Conservation (phyloP, 768 basidiomycete species). For the Boletus rubropictus region DNA sequence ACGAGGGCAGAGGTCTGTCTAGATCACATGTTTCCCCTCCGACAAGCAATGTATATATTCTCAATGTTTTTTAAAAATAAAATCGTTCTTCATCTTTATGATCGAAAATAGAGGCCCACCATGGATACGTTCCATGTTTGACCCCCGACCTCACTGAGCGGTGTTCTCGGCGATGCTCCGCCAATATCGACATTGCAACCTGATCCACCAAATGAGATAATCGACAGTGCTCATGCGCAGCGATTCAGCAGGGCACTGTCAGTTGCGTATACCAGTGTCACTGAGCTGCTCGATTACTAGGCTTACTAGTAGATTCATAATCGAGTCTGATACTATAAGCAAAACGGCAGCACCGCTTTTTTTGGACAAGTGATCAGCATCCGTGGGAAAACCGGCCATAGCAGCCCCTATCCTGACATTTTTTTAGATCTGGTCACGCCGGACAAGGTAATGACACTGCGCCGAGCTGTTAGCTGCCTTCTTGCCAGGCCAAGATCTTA, state of each 20-base stretch:
- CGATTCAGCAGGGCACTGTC: neutral
- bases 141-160: neutral
- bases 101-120: neutral
- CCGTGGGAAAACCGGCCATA: no score
- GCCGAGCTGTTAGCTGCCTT: conserved; percentile 1
- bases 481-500: conserved; percentile 7
- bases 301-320: no score
- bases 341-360: no score
- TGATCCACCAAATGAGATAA: neutral
- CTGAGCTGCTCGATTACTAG: no score
- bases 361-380: no score
- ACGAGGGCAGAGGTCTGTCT: neutral
- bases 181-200: neutral
- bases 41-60: neutral
- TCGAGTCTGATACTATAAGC: no score
- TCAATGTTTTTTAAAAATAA: no score
- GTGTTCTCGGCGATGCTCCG: neutral
- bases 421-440: no score
- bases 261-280: neutral
- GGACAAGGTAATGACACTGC: conserved; percentile 15
- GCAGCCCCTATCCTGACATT: no score
- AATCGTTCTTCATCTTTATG: neutral
- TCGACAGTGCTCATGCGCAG: neutral
- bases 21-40: neutral
- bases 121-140: neutral